These are phyloP conservation scores for Fusarium drepaniforme DNA, from an alignment of 2,329 filamentous ascomycete species.

Conservation along the genomic window DNA sequence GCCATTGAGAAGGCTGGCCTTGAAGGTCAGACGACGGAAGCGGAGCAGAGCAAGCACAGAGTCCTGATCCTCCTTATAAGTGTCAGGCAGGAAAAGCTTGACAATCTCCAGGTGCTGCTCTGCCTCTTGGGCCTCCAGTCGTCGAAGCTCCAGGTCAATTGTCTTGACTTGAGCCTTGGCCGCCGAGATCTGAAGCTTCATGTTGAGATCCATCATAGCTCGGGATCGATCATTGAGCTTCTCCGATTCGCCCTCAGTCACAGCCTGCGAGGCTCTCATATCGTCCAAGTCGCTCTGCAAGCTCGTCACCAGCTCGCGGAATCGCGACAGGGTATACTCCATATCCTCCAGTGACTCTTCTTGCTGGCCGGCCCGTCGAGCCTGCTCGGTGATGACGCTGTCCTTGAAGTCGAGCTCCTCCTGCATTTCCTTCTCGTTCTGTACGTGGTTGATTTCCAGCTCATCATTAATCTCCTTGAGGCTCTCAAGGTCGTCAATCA, in stretches of 20 bases:
- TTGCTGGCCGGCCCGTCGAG: conserved; percentile 78
- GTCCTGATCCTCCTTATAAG: conserved; percentile 82
- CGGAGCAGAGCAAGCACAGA: conserved; percentile 90
- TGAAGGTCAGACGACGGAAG: conserved; percentile 90
- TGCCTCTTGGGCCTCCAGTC: conserved; percentile 90
- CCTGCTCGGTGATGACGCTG: conserved; percentile 84
- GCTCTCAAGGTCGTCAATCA: conserved; percentile 88
- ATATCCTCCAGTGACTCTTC: conserved; percentile 86
- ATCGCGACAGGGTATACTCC: conserved; percentile 89
- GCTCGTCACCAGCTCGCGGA: conserved; percentile 88
- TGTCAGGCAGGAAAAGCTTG: conserved; percentile 88
- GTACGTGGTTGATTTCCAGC: conserved; percentile 91
- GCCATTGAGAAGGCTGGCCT: conserved; percentile 81
- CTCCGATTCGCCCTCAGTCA: conserved; percentile 92
- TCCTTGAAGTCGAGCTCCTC: conserved; percentile 94
- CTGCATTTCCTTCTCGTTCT: conserved; percentile 94
- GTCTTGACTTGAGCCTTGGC: conserved; percentile 94
- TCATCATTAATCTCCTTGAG: conserved; percentile 95
- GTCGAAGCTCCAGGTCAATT: conserved; percentile 89
- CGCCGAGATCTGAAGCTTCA: conserved; percentile 91
- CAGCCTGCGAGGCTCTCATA: conserved; percentile 90
- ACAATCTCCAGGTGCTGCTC: conserved; percentile 90
- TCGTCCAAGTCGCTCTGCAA: conserved; percentile 91
- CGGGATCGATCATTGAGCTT: conserved; percentile 89
- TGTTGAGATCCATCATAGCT: conserved; percentile 96